Base-by-base conservation (phyloP, 83 land plant genomes). In the Picea abies region DNA sequence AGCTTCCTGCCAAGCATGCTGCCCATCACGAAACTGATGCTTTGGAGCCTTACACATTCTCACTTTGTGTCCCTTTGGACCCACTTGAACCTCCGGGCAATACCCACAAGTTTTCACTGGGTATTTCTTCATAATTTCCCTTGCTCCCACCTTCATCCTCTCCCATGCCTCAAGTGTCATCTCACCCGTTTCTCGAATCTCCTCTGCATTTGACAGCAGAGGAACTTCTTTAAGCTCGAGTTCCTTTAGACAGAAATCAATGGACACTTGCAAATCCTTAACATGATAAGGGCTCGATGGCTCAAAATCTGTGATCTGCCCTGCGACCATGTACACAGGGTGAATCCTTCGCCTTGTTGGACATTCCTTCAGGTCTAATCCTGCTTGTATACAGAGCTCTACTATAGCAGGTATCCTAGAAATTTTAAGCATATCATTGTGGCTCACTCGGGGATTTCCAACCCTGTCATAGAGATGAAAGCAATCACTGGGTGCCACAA, bases 1-100 rank as follows among this genome's bases (percentile, higher is more conserved):
- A 3, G 96, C 95, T 41, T 95, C 93, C 83, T 95, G 96, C 98
- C 94, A 94, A 41, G 94, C 98, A 79, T 95, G 98, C 80, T 89
- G 80, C 3, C 98, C 96, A 67, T 87, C 80, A 25, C 98, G 89
- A 82, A 87, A 91, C 79, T 95, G 94, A 84, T 95, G 93, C 85
- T 90, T 90, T 67, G 90, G 82, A 19, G 91, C 98, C 15, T 85
- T 90, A 84, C 98, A 95, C 79, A 89, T 73, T 81, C 87, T 90
- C 76, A 90, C 91, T 82, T 89, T 91, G 88, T 95, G 96, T 11
- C 94, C 96, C 65, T 90, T 84, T 5, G 94, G 98, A 10, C 98
- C 96, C 1, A 95, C 91, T 63, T 95, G 95, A 39, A 95, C 88
- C 79, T 90, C 96, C 25, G 93, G 87, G 85, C 98, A 94, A 68